A percentile compares a stretch with the other conserved stretches of the same genome.
Evolutionary conservation across 2,329 filamentous ascomycete species (phyloP).

Genomic region (Pseudocercospora musae): DNA sequence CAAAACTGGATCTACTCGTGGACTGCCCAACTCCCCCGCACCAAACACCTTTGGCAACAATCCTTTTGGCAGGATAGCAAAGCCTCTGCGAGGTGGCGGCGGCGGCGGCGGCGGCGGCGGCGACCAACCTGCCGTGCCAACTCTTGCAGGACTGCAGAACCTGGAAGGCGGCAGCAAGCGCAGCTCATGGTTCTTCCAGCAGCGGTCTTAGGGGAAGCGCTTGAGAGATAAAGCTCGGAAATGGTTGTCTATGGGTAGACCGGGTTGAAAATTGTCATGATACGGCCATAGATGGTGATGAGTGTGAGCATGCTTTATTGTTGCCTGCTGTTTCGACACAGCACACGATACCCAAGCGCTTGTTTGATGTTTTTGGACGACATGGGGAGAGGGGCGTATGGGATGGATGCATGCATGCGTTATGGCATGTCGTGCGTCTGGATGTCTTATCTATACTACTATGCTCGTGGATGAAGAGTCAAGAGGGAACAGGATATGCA

Average conservation of each 20-base stretch:
- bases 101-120: conserved; percentile 49
- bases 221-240: neutral
- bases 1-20: conserved; percentile 85
- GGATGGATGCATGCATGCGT: neutral
- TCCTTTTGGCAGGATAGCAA: conserved; percentile 66
- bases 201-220: conserved; percentile 34
- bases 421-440: neutral
- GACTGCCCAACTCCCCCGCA: conserved; percentile 60
- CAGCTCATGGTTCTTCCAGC: conserved; percentile 72
- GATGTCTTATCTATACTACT: neutral
- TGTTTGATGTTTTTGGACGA: neutral
- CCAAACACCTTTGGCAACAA: conserved; percentile 57
- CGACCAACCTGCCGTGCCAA: conserved; percentile 41
- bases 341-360: conserved; percentile 1
- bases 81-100: conserved; percentile 60
- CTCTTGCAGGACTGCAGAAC: conserved; percentile 42
- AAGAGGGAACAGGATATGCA: neutral
- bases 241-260: conserved; percentile 1
- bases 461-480: neutral
- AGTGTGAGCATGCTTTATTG: neutral
- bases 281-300: conserved; percentile 2
- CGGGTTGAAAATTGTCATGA: neutral
- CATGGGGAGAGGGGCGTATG: neutral
- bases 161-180: conserved; percentile 53
- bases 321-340: conserved; percentile 5